phyloP scores from a whole-genome alignment of 2,329 filamentous ascomycete genomes.

The Taxawa tesnikishii region DNA sequence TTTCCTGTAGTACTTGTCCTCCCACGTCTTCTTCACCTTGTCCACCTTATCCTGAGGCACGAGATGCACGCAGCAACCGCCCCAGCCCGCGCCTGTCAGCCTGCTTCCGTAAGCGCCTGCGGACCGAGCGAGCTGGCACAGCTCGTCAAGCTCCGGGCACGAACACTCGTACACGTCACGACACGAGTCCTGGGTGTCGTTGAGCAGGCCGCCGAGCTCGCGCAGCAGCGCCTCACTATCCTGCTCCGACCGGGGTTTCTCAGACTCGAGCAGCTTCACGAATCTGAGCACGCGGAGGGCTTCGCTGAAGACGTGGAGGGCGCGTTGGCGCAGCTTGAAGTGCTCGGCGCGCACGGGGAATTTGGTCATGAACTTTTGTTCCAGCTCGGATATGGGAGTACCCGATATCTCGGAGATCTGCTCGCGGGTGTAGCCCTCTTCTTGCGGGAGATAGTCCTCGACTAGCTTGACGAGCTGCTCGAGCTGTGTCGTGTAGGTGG shows the following conservation, averaged over 20 bases:
- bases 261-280: conserved; percentile 54
- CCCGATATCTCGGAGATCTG: conserved; percentile 66
- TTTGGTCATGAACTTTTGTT: conserved; percentile 68
- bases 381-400: conserved; percentile 57
- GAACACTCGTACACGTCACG: conserved; percentile 82
- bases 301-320: conserved; percentile 83
- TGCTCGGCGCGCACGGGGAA: conserved; percentile 80
- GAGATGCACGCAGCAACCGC: conserved; percentile 88
- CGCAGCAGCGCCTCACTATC: conserved; percentile 54
- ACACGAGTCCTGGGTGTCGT: conserved; percentile 80
- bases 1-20: conserved; percentile 70
- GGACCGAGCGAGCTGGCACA: conserved; percentile 66
- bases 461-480: conserved; percentile 58
- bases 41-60: conserved; percentile 74
- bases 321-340: conserved; percentile 80
- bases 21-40: conserved; percentile 63
- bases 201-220: conserved; percentile 70
- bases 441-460: conserved; percentile 58
- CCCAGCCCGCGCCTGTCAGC: conserved; percentile 91
- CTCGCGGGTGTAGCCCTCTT: conserved; percentile 77
- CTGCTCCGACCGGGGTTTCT: conserved; percentile 31
- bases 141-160: conserved; percentile 79
- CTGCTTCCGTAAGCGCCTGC: conserved; percentile 77
- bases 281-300: conserved; percentile 78
- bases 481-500: conserved; percentile 48